Conservation (phyloP, 75 land plant genomes). For the Picea sitchensis region DNA sequence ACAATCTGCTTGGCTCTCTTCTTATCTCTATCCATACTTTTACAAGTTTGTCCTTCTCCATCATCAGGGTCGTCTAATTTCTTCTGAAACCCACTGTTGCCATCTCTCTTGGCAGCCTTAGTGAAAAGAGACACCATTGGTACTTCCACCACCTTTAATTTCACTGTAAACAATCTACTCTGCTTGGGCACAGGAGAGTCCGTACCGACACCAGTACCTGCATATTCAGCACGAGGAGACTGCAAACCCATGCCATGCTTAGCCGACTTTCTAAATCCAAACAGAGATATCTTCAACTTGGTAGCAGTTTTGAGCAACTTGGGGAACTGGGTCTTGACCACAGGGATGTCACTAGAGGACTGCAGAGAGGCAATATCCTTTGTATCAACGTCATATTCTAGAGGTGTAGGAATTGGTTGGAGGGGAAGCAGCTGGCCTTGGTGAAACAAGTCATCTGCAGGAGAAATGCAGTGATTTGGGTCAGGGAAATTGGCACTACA, state of each 20-base stretch:
- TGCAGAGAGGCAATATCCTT: too few relatives aligned
- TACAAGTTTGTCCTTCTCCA: not conserved
- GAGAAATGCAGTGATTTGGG: constrained; percentile 18
- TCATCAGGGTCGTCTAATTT: not conserved
- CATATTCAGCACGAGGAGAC: not conserved
- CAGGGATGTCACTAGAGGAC: not conserved
- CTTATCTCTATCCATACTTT: constrained; percentile 16
- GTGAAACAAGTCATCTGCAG: constrained; percentile 40
- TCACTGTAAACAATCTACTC: constrained; percentile 41
- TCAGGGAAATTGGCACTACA: constrained; percentile 13
- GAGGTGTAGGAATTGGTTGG: constrained; percentile 15
- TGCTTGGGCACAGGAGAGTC: constrained; percentile 10
- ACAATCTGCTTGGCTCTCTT: constrained; percentile 33
- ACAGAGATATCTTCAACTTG: constrained; percentile 41
- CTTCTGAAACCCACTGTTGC: constrained; percentile 1
- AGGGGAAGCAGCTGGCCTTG: constrained; percentile 44
- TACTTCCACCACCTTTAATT: constrained; percentile 58
- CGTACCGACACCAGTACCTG: not conserved
- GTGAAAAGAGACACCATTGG: constrained; percentile 54
- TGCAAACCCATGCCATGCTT: constrained; percentile 8
- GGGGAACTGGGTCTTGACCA: constrained; percentile 24
- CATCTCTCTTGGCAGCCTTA: constrained; percentile 11
- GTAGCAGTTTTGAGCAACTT: constrained; percentile 45
- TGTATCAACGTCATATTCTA: too few relatives aligned
- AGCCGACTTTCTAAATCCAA: constrained; percentile 37